These are phyloP conservation scores for Sphaerulina vaccinii DNA, from an alignment of 2,329 filamentous ascomycete genomes.

Conservation along the genomic window DNA sequence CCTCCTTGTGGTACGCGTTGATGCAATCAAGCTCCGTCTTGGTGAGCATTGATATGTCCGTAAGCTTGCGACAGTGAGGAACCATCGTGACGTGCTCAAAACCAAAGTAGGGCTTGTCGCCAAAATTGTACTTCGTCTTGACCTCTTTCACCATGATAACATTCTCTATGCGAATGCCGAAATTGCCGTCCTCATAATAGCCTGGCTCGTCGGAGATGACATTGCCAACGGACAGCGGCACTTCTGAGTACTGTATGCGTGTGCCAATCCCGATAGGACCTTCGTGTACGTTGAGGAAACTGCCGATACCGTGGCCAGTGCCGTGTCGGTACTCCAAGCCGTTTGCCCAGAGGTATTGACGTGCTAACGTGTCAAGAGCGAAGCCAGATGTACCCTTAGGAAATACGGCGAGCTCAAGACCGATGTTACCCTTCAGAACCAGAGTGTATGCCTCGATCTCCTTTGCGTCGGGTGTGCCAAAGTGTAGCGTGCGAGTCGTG, in stretches of 20 bases:
- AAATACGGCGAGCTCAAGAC: conserved; percentile 80
- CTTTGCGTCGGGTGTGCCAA: conserved; percentile 76
- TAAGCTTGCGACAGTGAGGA: conserved; percentile 85
- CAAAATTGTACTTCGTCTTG: conserved; percentile 83
- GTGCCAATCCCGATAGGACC: conserved; percentile 96
- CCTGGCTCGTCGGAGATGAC: conserved; percentile 94
- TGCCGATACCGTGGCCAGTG: conserved; percentile 93
- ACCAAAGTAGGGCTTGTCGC: conserved; percentile 88
- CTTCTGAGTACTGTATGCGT: conserved; percentile 85
- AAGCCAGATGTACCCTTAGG: conserved; percentile 95
- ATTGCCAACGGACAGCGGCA: conserved; percentile 84
- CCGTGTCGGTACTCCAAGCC: conserved; percentile 95
- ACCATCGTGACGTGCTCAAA: conserved; percentile 99
- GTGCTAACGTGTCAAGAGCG: conserved; percentile 81
- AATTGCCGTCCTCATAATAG: conserved; percentile 93
- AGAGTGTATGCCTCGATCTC: conserved; percentile 90
- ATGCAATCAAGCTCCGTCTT: conserved; percentile 78
- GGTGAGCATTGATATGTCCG: conserved; percentile 71
- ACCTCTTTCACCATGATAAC: conserved; percentile 86
- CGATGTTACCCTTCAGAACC: conserved; percentile 81
- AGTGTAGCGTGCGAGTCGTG: conserved; percentile 89
- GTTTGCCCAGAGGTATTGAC: conserved; percentile 89
- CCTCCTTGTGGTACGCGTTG: conserved; percentile 78
- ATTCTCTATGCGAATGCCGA: conserved; percentile 96
- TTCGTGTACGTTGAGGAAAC: conserved; percentile 94